These are phyloP conservation scores for Epithele typhae DNA, from an alignment of 768 basidiomycete species.

Conservation along the genomic window DNA sequence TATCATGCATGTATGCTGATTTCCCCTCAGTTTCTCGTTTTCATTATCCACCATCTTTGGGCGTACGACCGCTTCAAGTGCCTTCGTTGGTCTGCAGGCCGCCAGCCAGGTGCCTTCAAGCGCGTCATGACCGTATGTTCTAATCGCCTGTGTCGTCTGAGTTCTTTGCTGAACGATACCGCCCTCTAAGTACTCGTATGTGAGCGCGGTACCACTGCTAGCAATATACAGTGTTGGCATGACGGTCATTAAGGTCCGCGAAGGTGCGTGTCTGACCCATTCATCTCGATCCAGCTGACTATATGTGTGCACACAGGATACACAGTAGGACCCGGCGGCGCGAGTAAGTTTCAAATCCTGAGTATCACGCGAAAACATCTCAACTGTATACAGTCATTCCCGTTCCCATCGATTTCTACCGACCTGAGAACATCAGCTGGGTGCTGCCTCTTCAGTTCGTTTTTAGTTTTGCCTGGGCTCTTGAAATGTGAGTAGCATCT, in stretches of 20 bases:
- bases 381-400: constrained; percentile 36
- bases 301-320: no score
- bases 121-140: constrained; percentile 82
- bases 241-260: constrained; percentile 63
- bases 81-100: constrained; percentile 67
- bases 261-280: constrained; percentile 54
- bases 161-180: neutral
- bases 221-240: constrained; percentile 60
- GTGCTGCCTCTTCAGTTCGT: constrained; percentile 68
- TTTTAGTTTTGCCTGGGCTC: constrained; percentile 69
- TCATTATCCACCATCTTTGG: constrained; percentile 76
- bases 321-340: no score
- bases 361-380: neutral
- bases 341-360: no score
- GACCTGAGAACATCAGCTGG: constrained; percentile 40
- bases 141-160: neutral
- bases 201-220: constrained; percentile 63
- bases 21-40: constrained; percentile 52
- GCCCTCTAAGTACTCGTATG: constrained; percentile 62
- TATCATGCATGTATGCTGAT: no score
- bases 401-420: constrained; percentile 51
- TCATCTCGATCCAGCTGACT: constrained; percentile 13
- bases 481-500: constrained; percentile 61
- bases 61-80: constrained; percentile 74
- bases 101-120: constrained; percentile 83